These are phyloP conservation scores for Ulmus americana DNA, from an alignment of 331 rosid species.

Conservation along the genomic window DNA sequence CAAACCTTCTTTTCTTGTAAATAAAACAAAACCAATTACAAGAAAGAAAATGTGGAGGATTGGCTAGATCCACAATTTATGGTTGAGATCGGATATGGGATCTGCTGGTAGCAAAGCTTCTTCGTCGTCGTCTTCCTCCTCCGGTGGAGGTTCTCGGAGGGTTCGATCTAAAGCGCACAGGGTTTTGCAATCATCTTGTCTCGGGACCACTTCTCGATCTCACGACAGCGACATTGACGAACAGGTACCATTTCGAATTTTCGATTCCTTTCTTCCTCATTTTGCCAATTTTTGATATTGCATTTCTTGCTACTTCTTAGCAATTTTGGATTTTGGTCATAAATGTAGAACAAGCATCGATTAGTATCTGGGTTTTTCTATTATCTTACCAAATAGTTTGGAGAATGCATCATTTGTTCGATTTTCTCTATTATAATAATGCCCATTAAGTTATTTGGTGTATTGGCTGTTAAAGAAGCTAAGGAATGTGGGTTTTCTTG, in stretches of 20 bases:
- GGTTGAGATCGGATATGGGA: constrained; percentile 46
- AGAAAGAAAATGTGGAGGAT: no score
- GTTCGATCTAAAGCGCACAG: constrained; percentile 50
- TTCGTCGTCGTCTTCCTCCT: constrained; percentile 25
- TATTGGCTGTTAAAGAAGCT: no score
- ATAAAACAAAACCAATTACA: not conserved
- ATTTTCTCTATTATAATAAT: no score
- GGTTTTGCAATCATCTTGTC: constrained; percentile 63
- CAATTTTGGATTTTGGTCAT: not conserved
- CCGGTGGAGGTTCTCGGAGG: constrained; percentile 28
- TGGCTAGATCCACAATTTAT: constrained; percentile 7
- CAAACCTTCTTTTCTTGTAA: not conserved
- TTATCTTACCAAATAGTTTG: no score
- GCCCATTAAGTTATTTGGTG: no score
- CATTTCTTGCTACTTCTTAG: not conserved
- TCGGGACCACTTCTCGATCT: constrained; percentile 76
- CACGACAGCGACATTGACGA: constrained; percentile 59
- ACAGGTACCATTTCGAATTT: constrained; percentile 35
- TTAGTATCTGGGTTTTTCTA: no score
- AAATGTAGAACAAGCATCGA: not conserved
- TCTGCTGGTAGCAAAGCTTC: constrained; percentile 66
- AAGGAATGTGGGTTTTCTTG: no score
- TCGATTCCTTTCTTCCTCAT: not conserved
- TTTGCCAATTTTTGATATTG: not conserved
- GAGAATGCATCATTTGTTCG: no score